Evolutionary conservation across 192 early-diverging fungal genomes (phyloP).

Genomic region (Rhizophagus clarus): DNA sequence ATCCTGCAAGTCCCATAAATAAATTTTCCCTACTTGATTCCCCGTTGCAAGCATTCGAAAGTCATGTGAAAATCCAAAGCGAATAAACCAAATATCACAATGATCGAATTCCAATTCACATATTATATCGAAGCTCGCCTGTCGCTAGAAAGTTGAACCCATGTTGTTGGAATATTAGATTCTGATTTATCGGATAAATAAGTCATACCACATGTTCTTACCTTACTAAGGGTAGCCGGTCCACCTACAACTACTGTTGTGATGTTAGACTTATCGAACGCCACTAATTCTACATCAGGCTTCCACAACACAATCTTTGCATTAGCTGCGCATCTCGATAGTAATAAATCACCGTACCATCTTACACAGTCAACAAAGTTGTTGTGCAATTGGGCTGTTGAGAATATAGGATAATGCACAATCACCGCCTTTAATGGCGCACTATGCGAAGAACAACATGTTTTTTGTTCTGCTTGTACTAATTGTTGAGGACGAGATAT

Average conservation of each 20-base stretch:
- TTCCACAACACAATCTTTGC: slow-evolving; percentile 27
- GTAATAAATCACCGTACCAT: slow-evolving; percentile 32
- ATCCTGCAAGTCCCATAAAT: slow-evolving; percentile 18
- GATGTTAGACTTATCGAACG: slow-evolving; percentile 4
- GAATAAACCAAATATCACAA: slow-evolving; percentile 30
- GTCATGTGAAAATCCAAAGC: slow-evolving; percentile 22
- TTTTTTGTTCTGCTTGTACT: background rate
- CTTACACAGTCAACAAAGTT: slow-evolving; percentile 29
- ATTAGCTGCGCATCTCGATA: slow-evolving; percentile 24
- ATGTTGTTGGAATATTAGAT: background rate
- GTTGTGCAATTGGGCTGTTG: slow-evolving; percentile 18
- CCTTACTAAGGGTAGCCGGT: slow-evolving; percentile 4
- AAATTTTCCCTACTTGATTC: slow-evolving; percentile 26
- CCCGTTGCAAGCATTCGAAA: slow-evolving; percentile 18
- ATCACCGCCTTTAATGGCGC: background rate
- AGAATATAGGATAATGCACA: slow-evolving; percentile 28
- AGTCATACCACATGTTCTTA: background rate
- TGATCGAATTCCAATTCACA: slow-evolving; percentile 27
- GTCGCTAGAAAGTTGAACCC: slow-evolving; percentile 12
- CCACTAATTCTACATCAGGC: slow-evolving; percentile 15
- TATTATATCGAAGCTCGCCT: slow-evolving; percentile 24
- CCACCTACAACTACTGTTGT: slow-evolving; percentile 22
- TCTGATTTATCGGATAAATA: background rate
- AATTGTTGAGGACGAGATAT: background rate
- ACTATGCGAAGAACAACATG: background rate